These are phyloP conservation scores for Aurantiochytrium sp. DNA, from an alignment of 108 stramenopile species.

Conservation along the genomic window DNA sequence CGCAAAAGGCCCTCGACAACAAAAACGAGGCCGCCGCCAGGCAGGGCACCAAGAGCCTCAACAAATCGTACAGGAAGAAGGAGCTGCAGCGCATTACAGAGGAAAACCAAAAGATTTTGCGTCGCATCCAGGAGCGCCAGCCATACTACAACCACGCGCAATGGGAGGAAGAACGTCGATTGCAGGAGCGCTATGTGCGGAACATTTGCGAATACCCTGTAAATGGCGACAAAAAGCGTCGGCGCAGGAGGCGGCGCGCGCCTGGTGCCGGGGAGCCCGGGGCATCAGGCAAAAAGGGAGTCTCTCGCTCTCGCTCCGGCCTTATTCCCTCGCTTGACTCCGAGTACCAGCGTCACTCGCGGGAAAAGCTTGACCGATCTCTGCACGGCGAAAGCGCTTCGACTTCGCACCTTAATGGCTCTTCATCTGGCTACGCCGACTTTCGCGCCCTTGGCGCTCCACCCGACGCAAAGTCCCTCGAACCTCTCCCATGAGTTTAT, in stretches of 20 bases:
- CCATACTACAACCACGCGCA: conserved; percentile 65
- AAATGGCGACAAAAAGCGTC: neutral
- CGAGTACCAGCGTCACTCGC: neutral
- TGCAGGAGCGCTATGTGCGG: conserved; percentile 52
- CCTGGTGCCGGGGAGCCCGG: neutral
- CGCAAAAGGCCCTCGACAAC: conserved; percentile 44
- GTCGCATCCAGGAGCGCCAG: conserved; percentile 49
- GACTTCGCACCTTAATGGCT: neutral
- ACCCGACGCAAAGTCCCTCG: neutral
- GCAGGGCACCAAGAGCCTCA: conserved; percentile 46
- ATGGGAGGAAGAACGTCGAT: conserved; percentile 67
- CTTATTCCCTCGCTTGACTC: neutral
- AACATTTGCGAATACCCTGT: conserved; percentile 62
- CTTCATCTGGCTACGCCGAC: neutral
- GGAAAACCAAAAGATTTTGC: conserved; percentile 60
- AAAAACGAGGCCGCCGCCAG: conserved; percentile 29
- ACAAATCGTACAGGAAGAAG: conserved; percentile 55
- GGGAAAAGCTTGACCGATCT: neutral
- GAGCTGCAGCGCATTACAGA: conserved; percentile 69
- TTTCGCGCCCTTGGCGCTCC: neutral
- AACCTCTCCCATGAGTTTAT: neutral
- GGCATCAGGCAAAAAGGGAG: neutral
- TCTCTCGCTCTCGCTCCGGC: neutral
- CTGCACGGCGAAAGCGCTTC: neutral
- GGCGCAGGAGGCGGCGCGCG: neutral